Percentiles rank a stretch among this genome's conserved stretches.
phyloP scores from a whole-genome alignment of 306 rosid species.

The Cotoneaster glaucophyllus region DNA sequence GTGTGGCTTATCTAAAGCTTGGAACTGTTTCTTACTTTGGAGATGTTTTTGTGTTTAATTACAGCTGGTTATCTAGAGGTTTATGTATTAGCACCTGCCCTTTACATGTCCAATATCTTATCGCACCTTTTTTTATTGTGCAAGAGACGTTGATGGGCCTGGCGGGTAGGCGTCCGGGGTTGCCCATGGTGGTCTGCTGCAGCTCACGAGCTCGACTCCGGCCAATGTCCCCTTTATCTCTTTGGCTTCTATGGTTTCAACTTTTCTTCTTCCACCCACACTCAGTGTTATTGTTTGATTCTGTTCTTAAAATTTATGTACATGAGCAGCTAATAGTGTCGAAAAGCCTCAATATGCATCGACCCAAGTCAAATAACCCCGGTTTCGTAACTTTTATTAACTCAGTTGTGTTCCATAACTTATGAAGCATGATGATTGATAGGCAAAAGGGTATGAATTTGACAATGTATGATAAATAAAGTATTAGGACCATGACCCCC shows the following conservation, averaged over 20 bases:
- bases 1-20: too few species aligned
- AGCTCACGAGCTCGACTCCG: conserved; percentile 78
- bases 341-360: neutral
- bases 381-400: neutral
- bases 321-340: neutral
- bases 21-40: too few species aligned
- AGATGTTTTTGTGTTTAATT: too few species aligned
- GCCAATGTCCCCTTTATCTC: conserved; percentile 55
- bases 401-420: neutral
- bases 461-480: too few species aligned
- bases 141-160: conserved; percentile 69
- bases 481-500: too few species aligned
- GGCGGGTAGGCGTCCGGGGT: conserved; percentile 54
- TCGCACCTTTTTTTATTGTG: neutral
- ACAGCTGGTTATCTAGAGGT: too few species aligned
- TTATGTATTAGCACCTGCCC: too few species aligned
- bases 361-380: neutral
- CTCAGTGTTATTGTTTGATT: neutral
- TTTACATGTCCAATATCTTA: too few species aligned
- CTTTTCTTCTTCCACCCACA: neutral
- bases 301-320: neutral
- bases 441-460: neutral
- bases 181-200: conserved; percentile 71
- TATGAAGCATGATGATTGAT: neutral
- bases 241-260: conserved; percentile 46